Percentiles rank a stretch among this genome's conserved stretches.
Evolutionary conservation across 2,329 filamentous ascomycete genomes (phyloP).

Genomic region (Ophiostoma fasciatum): DNA sequence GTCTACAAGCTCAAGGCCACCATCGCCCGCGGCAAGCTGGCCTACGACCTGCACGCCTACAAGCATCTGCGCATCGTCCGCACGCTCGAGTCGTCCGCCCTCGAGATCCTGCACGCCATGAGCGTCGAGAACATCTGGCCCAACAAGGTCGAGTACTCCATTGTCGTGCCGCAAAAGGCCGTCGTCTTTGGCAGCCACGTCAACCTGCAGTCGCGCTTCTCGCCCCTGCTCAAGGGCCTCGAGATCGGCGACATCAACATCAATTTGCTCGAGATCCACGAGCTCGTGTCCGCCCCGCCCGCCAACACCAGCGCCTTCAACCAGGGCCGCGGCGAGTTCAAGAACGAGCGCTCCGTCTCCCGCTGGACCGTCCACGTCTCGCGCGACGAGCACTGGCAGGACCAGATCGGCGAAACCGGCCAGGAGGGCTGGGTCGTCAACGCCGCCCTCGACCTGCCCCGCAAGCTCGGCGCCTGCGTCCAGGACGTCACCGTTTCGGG

Average conservation of each 20-base stretch:
- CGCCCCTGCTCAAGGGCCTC: slow-evolving; percentile 77
- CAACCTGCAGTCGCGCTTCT: slow-evolving; percentile 71
- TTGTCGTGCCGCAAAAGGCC: slow-evolving; percentile 85
- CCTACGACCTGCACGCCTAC: slow-evolving; percentile 69
- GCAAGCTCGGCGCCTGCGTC: slow-evolving; percentile 65
- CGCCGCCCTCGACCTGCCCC: slow-evolving; percentile 57
- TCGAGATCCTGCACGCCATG: slow-evolving; percentile 77
- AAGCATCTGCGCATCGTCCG: slow-evolving; percentile 67
- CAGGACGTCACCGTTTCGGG: slow-evolving; percentile 81
- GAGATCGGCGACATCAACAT: slow-evolving; percentile 71
- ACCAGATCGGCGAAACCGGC: slow-evolving; percentile 52
- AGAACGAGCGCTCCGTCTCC: slow-evolving; percentile 48
- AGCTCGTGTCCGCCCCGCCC: slow-evolving; percentile 26
- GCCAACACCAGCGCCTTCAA: slow-evolving; percentile 32
- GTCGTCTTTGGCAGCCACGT: slow-evolving; percentile 85
- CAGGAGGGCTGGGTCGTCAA: slow-evolving; percentile 50
- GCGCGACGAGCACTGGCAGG: slow-evolving; percentile 49
- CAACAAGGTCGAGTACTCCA: slow-evolving; percentile 93
- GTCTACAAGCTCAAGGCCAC: slow-evolving; percentile 87
- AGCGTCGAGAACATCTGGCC: slow-evolving; percentile 96
- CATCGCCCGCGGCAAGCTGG: slow-evolving; percentile 72
- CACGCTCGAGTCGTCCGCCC: slow-evolving; percentile 58
- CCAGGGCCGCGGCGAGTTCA: slow-evolving; percentile 39
- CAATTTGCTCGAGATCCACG: slow-evolving; percentile 66
- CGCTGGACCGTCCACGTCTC: slow-evolving; percentile 41